These are phyloP conservation scores for Amaranthus tricolor DNA, from an alignment of 179 eudicot species.

Conservation along the genomic window DNA sequence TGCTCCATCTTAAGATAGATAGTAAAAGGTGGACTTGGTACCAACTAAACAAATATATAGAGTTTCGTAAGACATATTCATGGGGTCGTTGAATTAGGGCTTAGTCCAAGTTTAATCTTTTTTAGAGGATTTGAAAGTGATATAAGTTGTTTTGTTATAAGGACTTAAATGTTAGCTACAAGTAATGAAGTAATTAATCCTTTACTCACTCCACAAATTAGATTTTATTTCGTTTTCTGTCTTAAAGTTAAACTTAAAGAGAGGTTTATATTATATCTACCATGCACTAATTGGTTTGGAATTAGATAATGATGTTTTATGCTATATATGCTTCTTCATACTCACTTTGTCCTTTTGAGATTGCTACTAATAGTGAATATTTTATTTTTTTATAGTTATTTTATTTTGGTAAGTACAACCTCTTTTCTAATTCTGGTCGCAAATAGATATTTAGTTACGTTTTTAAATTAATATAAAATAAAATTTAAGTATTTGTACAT, in stretches of 20 bases:
- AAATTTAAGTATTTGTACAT: no score
- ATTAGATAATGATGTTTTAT: no score
- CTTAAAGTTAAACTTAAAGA: neutral
- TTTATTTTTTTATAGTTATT: no score
- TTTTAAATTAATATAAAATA: no score
- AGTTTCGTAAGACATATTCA: constrained; percentile 10
- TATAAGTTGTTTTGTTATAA: neutral
- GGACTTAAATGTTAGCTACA: neutral
- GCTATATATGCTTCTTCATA: no score
- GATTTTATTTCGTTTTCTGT: constrained; percentile 3
- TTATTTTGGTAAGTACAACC: no score
- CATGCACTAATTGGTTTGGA: no score
- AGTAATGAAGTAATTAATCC: no score
- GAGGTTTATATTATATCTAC: neutral
- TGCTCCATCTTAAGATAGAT: constrained; percentile 54
- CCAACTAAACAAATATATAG: constrained; percentile 31
- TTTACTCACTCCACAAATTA: neutral
- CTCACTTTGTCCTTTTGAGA: no score
- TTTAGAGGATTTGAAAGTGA: constrained; percentile 7
- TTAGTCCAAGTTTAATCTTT: constrained; percentile 8
- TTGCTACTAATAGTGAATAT: no score
- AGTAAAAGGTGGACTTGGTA: constrained; percentile 42
- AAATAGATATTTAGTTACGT: no score
- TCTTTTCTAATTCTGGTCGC: no score
- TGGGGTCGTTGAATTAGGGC: constrained; percentile 24